Base-by-base conservation (phyloP, 2,329 filamentous ascomycete species). In the Stagonosporopsis chrysanthemi region DNA sequence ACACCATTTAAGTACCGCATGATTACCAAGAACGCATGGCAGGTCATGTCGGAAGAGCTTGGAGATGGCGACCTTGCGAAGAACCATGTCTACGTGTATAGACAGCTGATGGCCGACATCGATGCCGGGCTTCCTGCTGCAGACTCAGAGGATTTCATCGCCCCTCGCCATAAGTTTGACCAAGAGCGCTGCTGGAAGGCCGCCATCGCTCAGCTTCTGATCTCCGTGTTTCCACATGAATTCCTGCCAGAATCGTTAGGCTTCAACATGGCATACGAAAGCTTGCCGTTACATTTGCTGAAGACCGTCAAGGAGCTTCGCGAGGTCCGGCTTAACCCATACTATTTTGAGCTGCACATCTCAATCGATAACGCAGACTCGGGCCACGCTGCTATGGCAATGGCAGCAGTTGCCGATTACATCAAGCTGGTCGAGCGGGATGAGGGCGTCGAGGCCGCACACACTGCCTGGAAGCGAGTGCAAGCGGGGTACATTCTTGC, bases 321-420 rank as follows among this genome's bases (percentile, higher is more conserved):
- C 14, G 80, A 81, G 59, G 53, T 84, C 22, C 66, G 68, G 5
- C 58, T 84, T 8, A 71, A 81, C 52, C 65, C 77, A 0, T 79
- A 80, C 38, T 84, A 83, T 63, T 84, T 83, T 62, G 63, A 77
- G n/a, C 69, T 84, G 4, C 82, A 84, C 65, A 71, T 83, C 38
- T 75, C 79, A 0, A 83, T 84, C 46, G 82, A 84, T 61, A 84
- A 83, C 61, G 71, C 75, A 4, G 71, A 82, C 56, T 79, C 77
- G 0, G 81, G 82, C 0, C 82, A 84, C 63, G 73, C 79, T 12
- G 79, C 79, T 2, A 83, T 84, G 76, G 80, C 81, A 1, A 66
- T 75, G 52, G 62, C 74, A 22, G 72, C 74, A 15, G 78, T 71
- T 1, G 29, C 54, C 8, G 52, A 61, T n/a, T 82, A 81, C 56